Evolutionary conservation across 108 stramenopile species (phyloP), one percentile per base, ranked within the genome.

Genomic region (Skeletonema costatum): DNA sequence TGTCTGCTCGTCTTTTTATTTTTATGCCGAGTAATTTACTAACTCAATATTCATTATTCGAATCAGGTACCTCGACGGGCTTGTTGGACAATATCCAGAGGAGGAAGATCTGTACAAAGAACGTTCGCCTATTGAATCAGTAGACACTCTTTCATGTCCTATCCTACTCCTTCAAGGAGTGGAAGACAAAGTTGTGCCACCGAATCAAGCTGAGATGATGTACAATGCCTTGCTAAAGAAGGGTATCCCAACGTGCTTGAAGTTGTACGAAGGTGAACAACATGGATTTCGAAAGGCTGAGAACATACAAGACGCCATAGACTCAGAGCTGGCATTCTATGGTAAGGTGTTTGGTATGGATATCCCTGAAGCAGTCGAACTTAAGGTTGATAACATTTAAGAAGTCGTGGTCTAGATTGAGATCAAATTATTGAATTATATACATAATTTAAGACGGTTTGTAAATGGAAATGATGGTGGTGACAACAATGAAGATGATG

Each of bases 101-200:
- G 87, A 86, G 10, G 82, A 91, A 41, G 39, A 59, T 3, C 48
- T 95, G 14, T 95, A 90, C 78, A 81, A 88, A 58, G 67, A 85
- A 32, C 87, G 93, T 1, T 89, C 88, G 5, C 93, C 93, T 14
- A 90, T 92, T 31, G 74, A 87, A 80, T 70, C 71, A 59, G 76
- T 90, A 10, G 91, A 95, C 25, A 88, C 76, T 10, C 61, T 95
- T n/a, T 70, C 68, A 2, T 95, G 93, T 67, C 93, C 93, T 30
- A 87, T 91, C 17, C 58, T 95, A 25, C 76, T 95, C 1, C 73
- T 95, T 42, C 93, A 95, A 63, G 93, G 93, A 1, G 81, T 38
- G 50, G 93, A 95, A 77, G 93, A 95, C 64, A 91, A 92, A 70
- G 77, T 95, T 36, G 93, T 95, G 9, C 91, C 93, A n/a, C 93